Evolutionary conservation across 495 filamentous ascomycete species (phyloP), one percentile per base, ranked within the genome.

Genomic region (Stereocaulon alpinum): DNA sequence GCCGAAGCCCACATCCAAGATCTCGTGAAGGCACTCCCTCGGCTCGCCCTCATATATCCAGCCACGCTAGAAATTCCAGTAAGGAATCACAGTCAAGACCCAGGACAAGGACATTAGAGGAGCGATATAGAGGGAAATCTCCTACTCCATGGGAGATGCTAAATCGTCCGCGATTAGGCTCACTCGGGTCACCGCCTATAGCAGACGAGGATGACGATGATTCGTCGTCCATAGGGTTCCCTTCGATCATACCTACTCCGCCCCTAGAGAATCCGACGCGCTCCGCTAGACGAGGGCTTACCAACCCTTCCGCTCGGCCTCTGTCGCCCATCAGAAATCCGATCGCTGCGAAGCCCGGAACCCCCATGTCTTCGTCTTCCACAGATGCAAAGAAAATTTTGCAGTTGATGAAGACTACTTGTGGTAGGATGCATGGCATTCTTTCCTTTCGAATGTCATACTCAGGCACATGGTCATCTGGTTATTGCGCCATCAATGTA

Each of bases 401-500:
- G 65, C 67, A 80, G 58, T 59, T 80, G 50, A 81, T 81, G 78
- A 81, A 81, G 59, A 78, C 75, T n/a, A 81, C 78, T 3, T 79
- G 77, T 67, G 78, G 78, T 43, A 69, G 78, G 55, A 81, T 81
- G 78, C 76, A 80, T 61, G 72, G 74, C 49, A 75, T 74, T 54
- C 79, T 77, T 32, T 80, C 73, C 59, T 84, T 78, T 72, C 70
- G 84, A 68, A 72, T 81, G 63, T 70, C 85, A 64, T 64, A 79
- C 58, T 66, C 77, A 44, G 71, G 72, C 41, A 74, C 70, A 67
- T 81, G 76, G 77, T 76, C 73, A 59, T 79, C 76, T n/a, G 78
- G 78, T 27, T 80, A 80, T 61, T 81, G 78, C 63, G 78, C 77
- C 17, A 81, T 80, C 59, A 81, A 81, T 59, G 78, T 80, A 49